These are phyloP conservation scores for Strobilomyces echinocephalus DNA, from an alignment of 768 basidiomycete genomes.

Conservation along the genomic window DNA sequence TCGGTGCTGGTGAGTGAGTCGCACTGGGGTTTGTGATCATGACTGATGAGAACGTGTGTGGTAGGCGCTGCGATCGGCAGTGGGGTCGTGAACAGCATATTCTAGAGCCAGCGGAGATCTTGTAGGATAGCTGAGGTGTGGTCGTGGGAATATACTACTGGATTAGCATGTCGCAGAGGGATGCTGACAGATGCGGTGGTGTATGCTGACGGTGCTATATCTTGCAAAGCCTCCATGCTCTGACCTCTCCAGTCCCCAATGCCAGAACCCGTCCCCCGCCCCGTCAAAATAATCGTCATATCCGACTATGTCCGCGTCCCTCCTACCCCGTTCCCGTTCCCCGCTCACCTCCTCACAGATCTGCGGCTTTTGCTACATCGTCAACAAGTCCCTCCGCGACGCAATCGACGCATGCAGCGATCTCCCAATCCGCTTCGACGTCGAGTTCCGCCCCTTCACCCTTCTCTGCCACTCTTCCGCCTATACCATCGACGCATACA, in stretches of 20 bases:
- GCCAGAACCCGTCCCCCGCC: constrained; percentile 18
- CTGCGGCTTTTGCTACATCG: constrained; percentile 38
- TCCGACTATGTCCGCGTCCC: constrained; percentile 30
- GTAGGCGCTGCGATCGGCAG: constrained; percentile 43
- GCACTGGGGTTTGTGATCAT: not conserved
- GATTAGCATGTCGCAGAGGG: constrained; percentile 13
- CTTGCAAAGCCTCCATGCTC: constrained; percentile 18
- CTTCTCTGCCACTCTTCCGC: constrained; percentile 24
- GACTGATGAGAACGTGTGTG: not conserved
- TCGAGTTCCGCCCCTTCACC: constrained; percentile 34
- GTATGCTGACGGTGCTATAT: constrained; percentile 26
- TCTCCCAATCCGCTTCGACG: constrained; percentile 32
- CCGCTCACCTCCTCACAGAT: constrained; percentile 20
- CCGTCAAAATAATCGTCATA: constrained; percentile 32
- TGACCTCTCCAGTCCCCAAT: constrained; percentile 5
- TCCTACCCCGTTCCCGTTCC: not conserved
- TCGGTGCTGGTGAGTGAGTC: constrained; percentile 38
- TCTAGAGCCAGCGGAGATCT: constrained; percentile 27
- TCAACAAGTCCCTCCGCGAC: constrained; percentile 32
- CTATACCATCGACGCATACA: constrained; percentile 16
- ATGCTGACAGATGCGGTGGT: constrained; percentile 32
- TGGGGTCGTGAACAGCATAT: constrained; percentile 44
- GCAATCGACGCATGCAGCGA: constrained; percentile 34
- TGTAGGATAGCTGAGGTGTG: constrained; percentile 10
- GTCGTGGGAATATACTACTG: constrained; percentile 22